Evolutionary conservation across 352 stramenopile species (phyloP).

Genomic region (Pythium vanterpoolii): DNA sequence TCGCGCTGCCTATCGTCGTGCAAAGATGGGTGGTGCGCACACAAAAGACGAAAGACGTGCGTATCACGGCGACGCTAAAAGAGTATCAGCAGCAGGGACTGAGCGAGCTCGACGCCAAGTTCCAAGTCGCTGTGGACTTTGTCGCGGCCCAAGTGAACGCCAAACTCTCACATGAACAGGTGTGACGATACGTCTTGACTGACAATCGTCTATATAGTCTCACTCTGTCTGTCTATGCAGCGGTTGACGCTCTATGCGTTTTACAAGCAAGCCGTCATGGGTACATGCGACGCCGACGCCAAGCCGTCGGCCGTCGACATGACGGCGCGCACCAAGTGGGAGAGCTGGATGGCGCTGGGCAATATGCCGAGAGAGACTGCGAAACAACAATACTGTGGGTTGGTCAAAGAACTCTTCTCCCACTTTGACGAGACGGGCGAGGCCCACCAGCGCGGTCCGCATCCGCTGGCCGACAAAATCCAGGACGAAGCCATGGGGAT

Average conservation of each 20-base stretch:
- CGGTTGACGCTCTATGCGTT: constrained; percentile 76
- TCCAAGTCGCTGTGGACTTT: constrained; percentile 73
- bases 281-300: constrained; percentile 38
- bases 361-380: constrained; percentile 49
- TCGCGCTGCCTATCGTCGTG: constrained; percentile 51
- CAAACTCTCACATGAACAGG: constrained; percentile 67
- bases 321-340: constrained; percentile 67
- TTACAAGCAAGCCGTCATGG: constrained; percentile 76
- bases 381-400: constrained; percentile 65
- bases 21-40: constrained; percentile 39
- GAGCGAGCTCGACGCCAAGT: constrained; percentile 57
- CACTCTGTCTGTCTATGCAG: constrained; percentile 23
- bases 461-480: constrained; percentile 18
- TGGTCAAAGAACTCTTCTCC: constrained; percentile 69
- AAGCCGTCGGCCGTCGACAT: constrained; percentile 71
- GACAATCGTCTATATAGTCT: no score
- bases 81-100: constrained; percentile 70
- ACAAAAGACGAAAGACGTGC: constrained; percentile 19
- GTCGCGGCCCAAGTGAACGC: constrained; percentile 37
- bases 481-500: constrained; percentile 38
- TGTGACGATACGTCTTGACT: constrained; percentile 7
- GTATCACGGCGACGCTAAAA: constrained; percentile 26
- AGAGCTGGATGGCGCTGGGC: constrained; percentile 64
- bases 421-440: constrained; percentile 51
- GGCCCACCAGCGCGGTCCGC: constrained; percentile 1